Conservation (phyloP, 2,329 filamentous ascomycete species). For the Colletotrichum costaricense region DNA sequence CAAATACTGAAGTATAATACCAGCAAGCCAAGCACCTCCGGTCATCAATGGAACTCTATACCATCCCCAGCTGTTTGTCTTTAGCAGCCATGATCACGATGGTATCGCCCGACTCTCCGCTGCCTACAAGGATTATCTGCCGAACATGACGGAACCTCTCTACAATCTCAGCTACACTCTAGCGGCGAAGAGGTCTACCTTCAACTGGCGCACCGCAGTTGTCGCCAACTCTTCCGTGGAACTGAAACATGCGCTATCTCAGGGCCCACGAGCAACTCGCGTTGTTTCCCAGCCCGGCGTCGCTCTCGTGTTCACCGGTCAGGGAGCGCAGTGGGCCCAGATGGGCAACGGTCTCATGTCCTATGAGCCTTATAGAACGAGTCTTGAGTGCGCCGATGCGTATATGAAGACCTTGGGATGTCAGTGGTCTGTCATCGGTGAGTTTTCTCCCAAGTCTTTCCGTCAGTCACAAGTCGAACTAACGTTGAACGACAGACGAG, state of each 20-base stretch:
- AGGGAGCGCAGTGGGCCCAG: slow-evolving; percentile 41
- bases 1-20: not conserved
- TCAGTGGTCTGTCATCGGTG: slow-evolving; percentile 46
- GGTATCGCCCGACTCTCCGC: slow-evolving; percentile 49
- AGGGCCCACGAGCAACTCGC: not conserved
- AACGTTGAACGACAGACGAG: slow-evolving; percentile 40
- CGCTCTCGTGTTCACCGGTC: slow-evolving; percentile 44
- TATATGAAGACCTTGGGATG: slow-evolving; percentile 46
- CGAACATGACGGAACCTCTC: slow-evolving; percentile 6
- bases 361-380: slow-evolving; percentile 52
- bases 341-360: slow-evolving; percentile 37
- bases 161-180: slow-evolving; percentile 31
- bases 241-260: not conserved
- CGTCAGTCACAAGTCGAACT: slow-evolving; percentile 37
- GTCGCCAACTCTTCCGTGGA: not conserved
- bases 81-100: slow-evolving; percentile 53
- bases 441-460: slow-evolving; percentile 26
- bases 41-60: not conserved
- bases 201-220: slow-evolving; percentile 5
- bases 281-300: slow-evolving; percentile 35
- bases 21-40: not conserved
- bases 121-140: slow-evolving; percentile 40
- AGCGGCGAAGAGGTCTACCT: not conserved
- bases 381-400: slow-evolving; percentile 47
- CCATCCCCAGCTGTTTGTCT: slow-evolving; percentile 51